Conservation (phyloP, 306 rosid species). For the Geum urbanum region DNA sequence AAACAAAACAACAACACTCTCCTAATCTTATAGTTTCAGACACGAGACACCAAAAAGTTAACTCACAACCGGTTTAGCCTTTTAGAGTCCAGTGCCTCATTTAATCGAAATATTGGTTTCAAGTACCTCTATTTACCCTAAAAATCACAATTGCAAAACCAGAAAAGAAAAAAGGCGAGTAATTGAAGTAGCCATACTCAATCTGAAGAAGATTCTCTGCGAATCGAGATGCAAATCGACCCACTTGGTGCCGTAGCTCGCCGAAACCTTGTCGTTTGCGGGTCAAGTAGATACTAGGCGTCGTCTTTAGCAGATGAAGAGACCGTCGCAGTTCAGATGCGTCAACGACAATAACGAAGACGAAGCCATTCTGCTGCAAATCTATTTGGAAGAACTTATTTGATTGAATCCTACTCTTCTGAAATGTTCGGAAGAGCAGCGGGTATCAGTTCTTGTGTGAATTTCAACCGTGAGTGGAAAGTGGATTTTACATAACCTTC, state of each 20-base stretch:
- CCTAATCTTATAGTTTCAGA: neutral
- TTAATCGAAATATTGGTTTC: neutral
- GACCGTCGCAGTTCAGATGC: no score
- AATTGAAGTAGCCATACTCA: constrained; percentile 44
- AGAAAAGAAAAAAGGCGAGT: neutral
- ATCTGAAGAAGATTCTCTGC: constrained; percentile 85
- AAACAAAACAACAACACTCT: neutral
- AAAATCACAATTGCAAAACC: neutral
- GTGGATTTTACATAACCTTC: no score
- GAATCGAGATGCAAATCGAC: constrained; percentile 92
- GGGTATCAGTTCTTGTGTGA: no score
- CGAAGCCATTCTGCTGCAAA: no score
- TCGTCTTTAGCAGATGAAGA: no score
- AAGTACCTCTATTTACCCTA: neutral
- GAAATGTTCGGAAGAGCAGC: no score
- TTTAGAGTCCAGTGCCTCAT: neutral
- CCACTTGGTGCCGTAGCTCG: no score
- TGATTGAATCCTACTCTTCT: no score
- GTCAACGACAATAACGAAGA: no score
- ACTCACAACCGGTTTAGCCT: neutral
- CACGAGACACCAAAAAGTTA: neutral
- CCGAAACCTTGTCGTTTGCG: constrained; percentile 69
- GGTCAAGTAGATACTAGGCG: no score
- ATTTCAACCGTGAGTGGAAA: no score
- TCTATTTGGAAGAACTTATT: no score